phyloP scores from a whole-genome alignment of 2,329 filamentous ascomycete genomes.

The Cladobotryum protrusum region DNA sequence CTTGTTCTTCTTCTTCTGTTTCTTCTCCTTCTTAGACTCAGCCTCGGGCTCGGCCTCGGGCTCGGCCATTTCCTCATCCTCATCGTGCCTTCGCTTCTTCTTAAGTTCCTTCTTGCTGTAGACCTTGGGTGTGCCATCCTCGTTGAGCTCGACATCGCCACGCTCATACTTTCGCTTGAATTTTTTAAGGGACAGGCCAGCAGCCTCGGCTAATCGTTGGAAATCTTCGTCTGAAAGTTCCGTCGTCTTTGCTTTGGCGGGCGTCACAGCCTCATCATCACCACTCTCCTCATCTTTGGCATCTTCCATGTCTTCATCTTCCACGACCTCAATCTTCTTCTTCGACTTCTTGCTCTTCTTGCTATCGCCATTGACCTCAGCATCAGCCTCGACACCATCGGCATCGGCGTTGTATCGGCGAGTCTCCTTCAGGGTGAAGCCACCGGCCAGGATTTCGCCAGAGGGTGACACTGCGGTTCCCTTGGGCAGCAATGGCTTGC shows the following conservation, averaged over 20 bases:
- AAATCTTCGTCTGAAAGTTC: constrained; percentile 52
- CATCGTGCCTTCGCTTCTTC: constrained; percentile 71
- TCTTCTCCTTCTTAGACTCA: constrained; percentile 54
- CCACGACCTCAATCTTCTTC: constrained; percentile 35
- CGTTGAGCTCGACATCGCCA: constrained; percentile 63
- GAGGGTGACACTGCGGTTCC: constrained; percentile 70
- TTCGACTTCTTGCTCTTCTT: constrained; percentile 37
- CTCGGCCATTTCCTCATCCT: constrained; percentile 49
- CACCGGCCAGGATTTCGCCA: constrained; percentile 60
- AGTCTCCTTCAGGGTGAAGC: constrained; percentile 88
- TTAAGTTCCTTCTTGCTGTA: constrained; percentile 72
- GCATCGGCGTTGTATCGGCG: constrained; percentile 93
- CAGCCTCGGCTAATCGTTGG: constrained; percentile 55
- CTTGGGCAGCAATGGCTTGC: constrained; percentile 77
- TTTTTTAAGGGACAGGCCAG: constrained; percentile 66
- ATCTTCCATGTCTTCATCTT: constrained; percentile 40
- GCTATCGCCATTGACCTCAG: constrained; percentile 36
- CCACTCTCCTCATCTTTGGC: constrained; percentile 29
- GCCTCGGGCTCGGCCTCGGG: constrained; percentile 34
- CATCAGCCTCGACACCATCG: constrained; percentile 69
- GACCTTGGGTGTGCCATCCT: constrained; percentile 59
- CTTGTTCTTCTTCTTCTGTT: constrained; percentile 47
- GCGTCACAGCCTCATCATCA: constrained; percentile 26
- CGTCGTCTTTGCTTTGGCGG: constrained; percentile 29
- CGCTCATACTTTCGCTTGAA: constrained; percentile 74